A percentile compares a stretch with the other conserved stretches of the same genome.
Evolutionary conservation across 2,329 filamentous ascomycete genomes (phyloP).

Genomic region (Tolypocladium sp.): DNA sequence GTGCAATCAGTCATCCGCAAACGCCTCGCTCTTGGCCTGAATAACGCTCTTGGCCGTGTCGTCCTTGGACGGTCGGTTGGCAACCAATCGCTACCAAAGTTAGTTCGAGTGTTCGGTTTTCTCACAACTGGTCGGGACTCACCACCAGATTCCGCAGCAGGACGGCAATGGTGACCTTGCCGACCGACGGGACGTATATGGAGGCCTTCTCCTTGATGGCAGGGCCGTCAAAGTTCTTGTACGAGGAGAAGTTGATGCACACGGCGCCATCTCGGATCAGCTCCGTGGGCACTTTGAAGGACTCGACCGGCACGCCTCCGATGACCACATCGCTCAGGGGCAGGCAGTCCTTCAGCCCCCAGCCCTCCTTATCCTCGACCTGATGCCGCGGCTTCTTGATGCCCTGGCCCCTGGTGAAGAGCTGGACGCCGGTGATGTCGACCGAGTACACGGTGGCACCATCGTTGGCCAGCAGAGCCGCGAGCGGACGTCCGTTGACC

Average conservation of each 20-base stretch:
- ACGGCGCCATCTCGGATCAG: constrained; percentile 82
- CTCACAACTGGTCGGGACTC: constrained; percentile 25
- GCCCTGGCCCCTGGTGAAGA: constrained; percentile 84
- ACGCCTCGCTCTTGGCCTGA: constrained; percentile 32
- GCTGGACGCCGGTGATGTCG: constrained; percentile 82
- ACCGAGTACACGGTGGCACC: constrained; percentile 93
- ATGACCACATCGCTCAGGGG: constrained; percentile 92
- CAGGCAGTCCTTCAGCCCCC: constrained; percentile 70
- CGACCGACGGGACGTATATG: constrained; percentile 93
- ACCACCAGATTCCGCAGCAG: constrained; percentile 83
- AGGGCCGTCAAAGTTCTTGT: constrained; percentile 79
- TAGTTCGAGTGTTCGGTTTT: constrained; percentile 8
- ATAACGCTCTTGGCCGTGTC: constrained; percentile 22
- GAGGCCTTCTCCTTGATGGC: constrained; percentile 92
- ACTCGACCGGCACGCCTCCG: constrained; percentile 78
- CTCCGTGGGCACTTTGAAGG: constrained; percentile 81
- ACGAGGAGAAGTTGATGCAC: constrained; percentile 98
- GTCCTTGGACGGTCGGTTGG: constrained; percentile 34
- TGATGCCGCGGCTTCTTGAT: constrained; percentile 80
- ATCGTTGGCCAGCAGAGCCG: constrained; percentile 89
- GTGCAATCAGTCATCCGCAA: constrained; percentile 24
- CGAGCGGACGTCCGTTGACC: constrained; percentile 87
- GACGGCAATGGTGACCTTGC: constrained; percentile 94
- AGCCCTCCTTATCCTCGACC: constrained; percentile 73
- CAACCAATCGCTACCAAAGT: constrained; percentile 37